Evolutionary conservation across 371 early-diverging fungal species (phyloP).

Genomic region (Mortierella sp.): DNA sequence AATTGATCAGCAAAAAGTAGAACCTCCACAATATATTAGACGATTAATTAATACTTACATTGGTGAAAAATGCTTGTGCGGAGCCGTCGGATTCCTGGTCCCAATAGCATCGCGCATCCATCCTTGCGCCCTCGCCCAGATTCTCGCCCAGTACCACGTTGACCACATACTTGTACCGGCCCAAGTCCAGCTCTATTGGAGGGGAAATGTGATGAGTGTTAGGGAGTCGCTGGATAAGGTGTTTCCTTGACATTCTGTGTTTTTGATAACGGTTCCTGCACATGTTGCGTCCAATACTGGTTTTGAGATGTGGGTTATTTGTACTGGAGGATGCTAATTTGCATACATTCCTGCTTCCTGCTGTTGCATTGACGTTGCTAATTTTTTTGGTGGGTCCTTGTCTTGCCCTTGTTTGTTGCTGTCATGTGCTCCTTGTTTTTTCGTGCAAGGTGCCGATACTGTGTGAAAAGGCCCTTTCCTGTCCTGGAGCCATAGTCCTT

Average conservation of each 20-base stretch:
- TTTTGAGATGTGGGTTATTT: no score
- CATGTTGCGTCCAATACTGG: neutral
- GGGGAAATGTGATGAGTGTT: neutral
- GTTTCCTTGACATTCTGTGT: neutral
- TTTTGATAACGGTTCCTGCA: neutral
- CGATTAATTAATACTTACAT: constrained; percentile 57
- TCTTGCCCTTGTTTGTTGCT: no score
- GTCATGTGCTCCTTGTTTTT: no score
- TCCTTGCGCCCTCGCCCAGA: constrained; percentile 74
- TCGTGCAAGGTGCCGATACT: no score
- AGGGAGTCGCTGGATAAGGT: neutral
- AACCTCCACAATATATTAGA: no score
- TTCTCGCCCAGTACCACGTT: constrained; percentile 78
- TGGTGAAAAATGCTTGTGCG: constrained; percentile 76
- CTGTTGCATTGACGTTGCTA: no score
- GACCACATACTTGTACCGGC: constrained; percentile 76
- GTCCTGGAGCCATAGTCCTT: no score
- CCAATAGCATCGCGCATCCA: constrained; percentile 78
- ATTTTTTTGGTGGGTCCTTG: no score
- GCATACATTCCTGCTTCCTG: no score
- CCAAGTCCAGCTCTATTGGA: constrained; percentile 67
- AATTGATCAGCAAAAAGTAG: no score
- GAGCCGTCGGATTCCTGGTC: constrained; percentile 78
- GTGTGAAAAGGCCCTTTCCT: no score
- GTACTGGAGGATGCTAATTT: no score